Evolutionary conservation across 495 filamentous ascomycete species (phyloP).

Genomic region (Cercophora scortea): DNA sequence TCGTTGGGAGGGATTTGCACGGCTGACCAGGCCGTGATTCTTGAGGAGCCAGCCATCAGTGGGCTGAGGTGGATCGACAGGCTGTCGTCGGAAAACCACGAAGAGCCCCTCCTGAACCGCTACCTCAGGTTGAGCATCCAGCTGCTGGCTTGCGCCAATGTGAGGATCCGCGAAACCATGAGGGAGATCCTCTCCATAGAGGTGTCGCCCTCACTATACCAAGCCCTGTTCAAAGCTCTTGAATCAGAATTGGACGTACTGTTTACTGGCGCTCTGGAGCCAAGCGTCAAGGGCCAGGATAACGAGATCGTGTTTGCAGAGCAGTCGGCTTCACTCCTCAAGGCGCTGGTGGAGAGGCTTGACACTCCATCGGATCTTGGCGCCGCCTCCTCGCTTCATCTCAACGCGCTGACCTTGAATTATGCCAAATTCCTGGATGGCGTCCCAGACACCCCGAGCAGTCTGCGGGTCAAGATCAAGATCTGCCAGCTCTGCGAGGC

Average conservation of each 20-base stretch:
- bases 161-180: slow-evolving; percentile 54
- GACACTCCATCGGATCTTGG: slow-evolving; percentile 51
- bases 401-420: slow-evolving; percentile 50
- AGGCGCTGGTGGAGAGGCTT: slow-evolving; percentile 52
- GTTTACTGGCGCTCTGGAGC: slow-evolving; percentile 44
- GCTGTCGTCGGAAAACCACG: slow-evolving; percentile 47
- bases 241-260: slow-evolving; percentile 53
- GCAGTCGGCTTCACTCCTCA: slow-evolving; percentile 53
- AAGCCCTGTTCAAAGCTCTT: slow-evolving; percentile 51
- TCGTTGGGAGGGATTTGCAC: slow-evolving; percentile 59
- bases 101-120: slow-evolving; percentile 47
- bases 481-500: slow-evolving; percentile 57
- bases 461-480: slow-evolving; percentile 55
- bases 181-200: slow-evolving; percentile 54
- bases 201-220: slow-evolving; percentile 49
- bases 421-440: slow-evolving; percentile 54
- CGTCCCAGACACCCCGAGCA: slow-evolving; percentile 40
- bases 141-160: slow-evolving; percentile 52
- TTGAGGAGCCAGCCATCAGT: slow-evolving; percentile 48
- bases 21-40: slow-evolving; percentile 44
- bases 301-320: slow-evolving; percentile 55
- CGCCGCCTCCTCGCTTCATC: slow-evolving; percentile 49
- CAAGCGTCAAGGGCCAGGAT: slow-evolving; percentile 44
- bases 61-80: slow-evolving; percentile 57
- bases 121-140: slow-evolving; percentile 56